A percentile compares a stretch with the other conserved stretches of the same genome.
Evolutionary conservation across 2,329 filamentous ascomycete species (phyloP).

Genomic region (Paraphaeosphaeria sporulosa): DNA sequence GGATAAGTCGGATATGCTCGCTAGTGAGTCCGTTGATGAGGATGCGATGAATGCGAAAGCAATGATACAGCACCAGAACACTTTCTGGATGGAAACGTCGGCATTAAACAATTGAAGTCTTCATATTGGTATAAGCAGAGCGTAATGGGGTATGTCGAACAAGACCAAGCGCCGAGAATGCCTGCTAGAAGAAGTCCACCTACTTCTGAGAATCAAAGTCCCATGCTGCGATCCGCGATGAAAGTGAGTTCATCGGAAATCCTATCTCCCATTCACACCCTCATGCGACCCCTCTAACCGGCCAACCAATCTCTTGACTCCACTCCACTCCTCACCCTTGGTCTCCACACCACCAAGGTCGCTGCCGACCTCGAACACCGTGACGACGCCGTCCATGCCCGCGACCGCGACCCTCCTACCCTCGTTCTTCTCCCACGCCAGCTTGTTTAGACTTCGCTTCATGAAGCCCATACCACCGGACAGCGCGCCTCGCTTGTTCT

Average conservation of each 20-base stretch:
- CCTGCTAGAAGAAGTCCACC: neutral
- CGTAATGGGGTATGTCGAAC: constrained; percentile 11
- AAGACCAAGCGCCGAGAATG: constrained; percentile 10
- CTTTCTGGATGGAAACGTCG: neutral
- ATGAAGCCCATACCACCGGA: constrained; percentile 65
- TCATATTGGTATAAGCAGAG: constrained; percentile 4
- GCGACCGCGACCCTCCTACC: constrained; percentile 88
- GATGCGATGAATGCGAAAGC: too few relatives aligned
- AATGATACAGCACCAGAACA: too few relatives aligned
- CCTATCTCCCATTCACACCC: constrained; percentile 33
- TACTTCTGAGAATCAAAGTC: constrained; percentile 1
- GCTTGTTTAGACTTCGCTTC: constrained; percentile 88
- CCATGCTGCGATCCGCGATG: neutral
- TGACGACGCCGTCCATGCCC: constrained; percentile 88
- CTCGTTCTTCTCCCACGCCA: constrained; percentile 91
- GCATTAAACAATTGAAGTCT: neutral
- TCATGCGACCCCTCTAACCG: constrained; percentile 66
- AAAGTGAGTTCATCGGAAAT: neutral
- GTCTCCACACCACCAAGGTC: constrained; percentile 86
- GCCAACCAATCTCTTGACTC: constrained; percentile 86
- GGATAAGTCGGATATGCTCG: neutral
- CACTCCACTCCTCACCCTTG: constrained; percentile 89
- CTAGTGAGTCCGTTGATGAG: neutral
- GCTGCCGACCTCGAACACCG: constrained; percentile 88
- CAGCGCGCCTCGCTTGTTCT: constrained; percentile 48